Evolutionary conservation across 805 yeast species (phyloP).

Genomic region (Saccharomycopsis sp.): DNA sequence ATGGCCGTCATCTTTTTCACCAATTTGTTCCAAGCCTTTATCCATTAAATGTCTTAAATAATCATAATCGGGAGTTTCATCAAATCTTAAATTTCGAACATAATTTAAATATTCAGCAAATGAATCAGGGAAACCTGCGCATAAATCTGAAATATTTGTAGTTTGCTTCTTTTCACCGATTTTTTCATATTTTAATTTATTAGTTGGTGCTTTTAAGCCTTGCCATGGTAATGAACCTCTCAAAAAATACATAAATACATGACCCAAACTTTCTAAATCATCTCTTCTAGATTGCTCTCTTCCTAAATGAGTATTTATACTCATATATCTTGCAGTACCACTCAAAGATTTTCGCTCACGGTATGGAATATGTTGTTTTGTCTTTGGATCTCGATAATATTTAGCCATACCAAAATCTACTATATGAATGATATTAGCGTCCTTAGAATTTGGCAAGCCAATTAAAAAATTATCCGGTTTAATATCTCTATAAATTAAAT

Average conservation of each 20-base stretch:
- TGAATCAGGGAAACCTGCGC: slow-evolving; percentile 61
- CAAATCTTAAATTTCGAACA: slow-evolving; percentile 65
- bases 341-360: slow-evolving; percentile 73
- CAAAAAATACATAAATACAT: slow-evolving; percentile 71
- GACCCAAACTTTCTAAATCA: slow-evolving; percentile 76
- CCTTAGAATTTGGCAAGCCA: slow-evolving; percentile 52
- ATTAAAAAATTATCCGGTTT: slow-evolving; percentile 79
- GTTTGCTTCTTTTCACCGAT: slow-evolving; percentile 76
- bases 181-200: slow-evolving; percentile 74
- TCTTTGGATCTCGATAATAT: slow-evolving; percentile 72
- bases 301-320: slow-evolving; percentile 81
- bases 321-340: slow-evolving; percentile 85
- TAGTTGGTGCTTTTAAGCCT: slow-evolving; percentile 84
- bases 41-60: slow-evolving; percentile 57
- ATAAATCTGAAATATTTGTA: slow-evolving; percentile 52
- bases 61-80: slow-evolving; percentile 73
- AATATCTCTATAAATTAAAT: slow-evolving; percentile 72
- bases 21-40: slow-evolving; percentile 49
- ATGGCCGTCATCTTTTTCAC: slow-evolving; percentile 55
- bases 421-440: slow-evolving; percentile 61
- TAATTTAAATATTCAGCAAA: slow-evolving; percentile 67
- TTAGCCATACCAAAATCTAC: slow-evolving; percentile 88
- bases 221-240: slow-evolving; percentile 86
- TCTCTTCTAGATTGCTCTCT: slow-evolving; percentile 80
- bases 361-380: slow-evolving; percentile 77